Evolutionary conservation across 768 basidiomycete species (phyloP).

Genomic region (Lentinula sp.): DNA sequence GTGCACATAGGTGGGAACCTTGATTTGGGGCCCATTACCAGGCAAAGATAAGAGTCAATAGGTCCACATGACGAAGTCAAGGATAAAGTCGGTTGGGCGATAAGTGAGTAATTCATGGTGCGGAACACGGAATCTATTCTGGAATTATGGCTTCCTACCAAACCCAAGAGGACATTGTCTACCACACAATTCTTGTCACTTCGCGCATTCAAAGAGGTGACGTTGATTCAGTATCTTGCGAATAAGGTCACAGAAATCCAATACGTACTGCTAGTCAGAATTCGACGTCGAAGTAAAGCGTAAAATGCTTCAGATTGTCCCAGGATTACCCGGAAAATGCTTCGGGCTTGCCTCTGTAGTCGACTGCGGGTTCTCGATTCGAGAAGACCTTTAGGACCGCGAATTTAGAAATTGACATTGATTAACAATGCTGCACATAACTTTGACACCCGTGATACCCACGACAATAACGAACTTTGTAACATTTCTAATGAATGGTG

Average conservation of each 20-base stretch:
- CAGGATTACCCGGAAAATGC: neutral
- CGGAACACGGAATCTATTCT: neutral
- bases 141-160: neutral
- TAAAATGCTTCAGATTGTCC: neutral
- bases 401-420: too few species aligned
- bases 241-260: neutral
- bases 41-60: neutral
- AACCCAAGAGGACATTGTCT: too few species aligned
- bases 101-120: neutral
- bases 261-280: neutral
- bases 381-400: too few species aligned
- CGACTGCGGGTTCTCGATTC: too few species aligned
- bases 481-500: too few species aligned
- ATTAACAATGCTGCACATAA: too few species aligned
- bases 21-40: neutral
- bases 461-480: too few species aligned
- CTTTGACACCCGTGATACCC: too few species aligned
- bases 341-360: too few species aligned
- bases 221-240: too few species aligned
- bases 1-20: neutral
- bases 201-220: too few species aligned
- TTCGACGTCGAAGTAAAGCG: neutral
- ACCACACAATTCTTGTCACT: too few species aligned
- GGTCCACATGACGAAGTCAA: neutral
- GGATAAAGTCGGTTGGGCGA: neutral